Percentiles rank a stretch among this genome's conserved stretches.
phyloP scores from a whole-genome alignment of 352 stramenopile species.

The Pythium brachiatum region DNA sequence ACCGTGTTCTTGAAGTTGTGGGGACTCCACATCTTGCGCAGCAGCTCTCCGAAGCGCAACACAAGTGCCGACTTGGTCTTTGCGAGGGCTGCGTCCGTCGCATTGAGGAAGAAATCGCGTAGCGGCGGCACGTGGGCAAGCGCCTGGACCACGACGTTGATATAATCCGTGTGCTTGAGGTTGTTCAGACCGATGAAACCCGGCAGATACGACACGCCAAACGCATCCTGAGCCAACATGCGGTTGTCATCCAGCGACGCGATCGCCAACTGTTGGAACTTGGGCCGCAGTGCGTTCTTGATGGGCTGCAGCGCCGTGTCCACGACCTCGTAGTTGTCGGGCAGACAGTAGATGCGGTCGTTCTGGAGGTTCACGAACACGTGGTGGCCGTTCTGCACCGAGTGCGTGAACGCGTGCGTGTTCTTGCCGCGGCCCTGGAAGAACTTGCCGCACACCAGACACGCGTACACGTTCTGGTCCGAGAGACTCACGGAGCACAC shows the following conservation, averaged over 20 bases:
- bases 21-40: constrained; percentile 97
- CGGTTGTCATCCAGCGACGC: constrained; percentile 89
- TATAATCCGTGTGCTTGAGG: constrained; percentile 96
- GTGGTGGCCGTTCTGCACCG: constrained; percentile 94
- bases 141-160: constrained; percentile 96
- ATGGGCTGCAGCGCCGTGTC: constrained; percentile 96
- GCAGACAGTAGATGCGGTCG: constrained; percentile 96
- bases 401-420: constrained; percentile 97
- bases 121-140: constrained; percentile 95
- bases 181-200: constrained; percentile 99
- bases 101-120: constrained; percentile 92
- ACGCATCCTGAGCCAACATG: constrained; percentile 92
- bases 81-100: constrained; percentile 33
- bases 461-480: constrained; percentile 98
- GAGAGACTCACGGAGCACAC: constrained; percentile 95
- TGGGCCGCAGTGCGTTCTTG: constrained; percentile 90
- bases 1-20: constrained; percentile 98
- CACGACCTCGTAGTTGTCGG: constrained; percentile 98
- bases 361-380: constrained; percentile 97
- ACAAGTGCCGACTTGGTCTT: constrained; percentile 85
- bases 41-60: constrained; percentile 93
- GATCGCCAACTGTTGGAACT: constrained; percentile 86
- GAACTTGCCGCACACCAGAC: constrained; percentile 99
- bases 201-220: constrained; percentile 96
- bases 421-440: constrained; percentile 93